Base-by-base conservation (phyloP, 2,329 filamentous ascomycete species). In the Penicillium psychrosexuale region DNA sequence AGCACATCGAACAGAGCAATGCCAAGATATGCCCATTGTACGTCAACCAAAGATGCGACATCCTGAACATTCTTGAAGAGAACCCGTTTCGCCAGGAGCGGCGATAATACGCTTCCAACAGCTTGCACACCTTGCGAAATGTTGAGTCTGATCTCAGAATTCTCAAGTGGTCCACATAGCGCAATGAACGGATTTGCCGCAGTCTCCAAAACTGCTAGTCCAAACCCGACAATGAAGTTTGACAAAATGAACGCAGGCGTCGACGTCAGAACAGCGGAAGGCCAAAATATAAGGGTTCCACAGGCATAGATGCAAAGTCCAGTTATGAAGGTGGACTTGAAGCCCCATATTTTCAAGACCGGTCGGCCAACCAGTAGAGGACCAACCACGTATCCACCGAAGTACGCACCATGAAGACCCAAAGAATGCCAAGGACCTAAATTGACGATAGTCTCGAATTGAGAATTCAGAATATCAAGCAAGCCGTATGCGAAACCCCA, bases 401-500 rank as follows among this genome's bases (percentile, higher is more conserved):
- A 87, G 65, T 86, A 86, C 12, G 83, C 82, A 38, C 77, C 80
- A 59, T 86, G 83, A 9, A 85, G 77, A 12, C 80, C 82, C 48
- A 72, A 46, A 1, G 68, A 72, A 12, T 65, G 65, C 71, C 71
- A 74, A 4, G 62, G 36, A 30, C 69, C 65, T 6, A 74, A 38
- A 1, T 65, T 55, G 12, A 80, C 79, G 12, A 84, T 78, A 12
- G 67, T 61, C 62, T 84, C 80, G 61, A 86, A 86, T 51, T 83
- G 81, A 0, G 69, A 65, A 69, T 96, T 96, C 28, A 97, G 81
- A 0, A 87, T 88, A 65, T 94, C 91, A 6, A 96, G 78, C 2
- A 96, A 80, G 0, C 92, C 92, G 64, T 96, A 96, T 0, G 91
- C 91, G 55, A 96, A 88, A 0, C 92, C 92, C 91, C 91, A 96